Evolutionary conservation across 345 rosid genomes (phyloP).

Genomic region (Dipteronia dyeriana): DNA sequence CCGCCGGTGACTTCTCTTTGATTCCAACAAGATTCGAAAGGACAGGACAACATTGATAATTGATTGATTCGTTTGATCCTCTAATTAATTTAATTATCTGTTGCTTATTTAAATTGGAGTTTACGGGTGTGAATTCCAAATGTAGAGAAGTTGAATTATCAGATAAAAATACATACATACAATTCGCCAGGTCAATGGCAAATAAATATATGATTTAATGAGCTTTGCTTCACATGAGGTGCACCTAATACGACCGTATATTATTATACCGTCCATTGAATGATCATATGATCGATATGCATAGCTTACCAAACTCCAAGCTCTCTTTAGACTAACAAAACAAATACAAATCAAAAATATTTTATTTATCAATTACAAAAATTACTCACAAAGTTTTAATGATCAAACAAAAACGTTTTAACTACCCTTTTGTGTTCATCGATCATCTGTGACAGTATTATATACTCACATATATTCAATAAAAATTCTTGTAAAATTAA

Average conservation of each 20-base stretch:
- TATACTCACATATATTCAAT: background rate
- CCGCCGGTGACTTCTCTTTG: background rate
- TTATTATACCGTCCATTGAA: background rate
- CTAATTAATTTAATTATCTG: background rate
- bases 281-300: background rate
- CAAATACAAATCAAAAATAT: background rate
- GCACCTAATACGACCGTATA: constrained; percentile 11
- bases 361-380: background rate
- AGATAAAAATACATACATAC: background rate
- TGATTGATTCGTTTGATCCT: background rate
- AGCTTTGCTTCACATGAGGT: constrained; percentile 7
- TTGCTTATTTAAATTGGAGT: background rate
- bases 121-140: constrained; percentile 5
- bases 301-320: constrained; percentile 17
- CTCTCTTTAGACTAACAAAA: background rate
- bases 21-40: background rate
- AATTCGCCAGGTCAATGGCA: background rate
- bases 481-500: background rate
- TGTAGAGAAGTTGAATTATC: background rate
- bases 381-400: background rate
- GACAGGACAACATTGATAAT: background rate
- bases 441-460: background rate
- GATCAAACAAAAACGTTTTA: background rate
- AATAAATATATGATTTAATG: background rate
- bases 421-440: background rate